phyloP scores from a whole-genome alignment of 805 yeast species.

The Saccharomyces mikatae region DNA sequence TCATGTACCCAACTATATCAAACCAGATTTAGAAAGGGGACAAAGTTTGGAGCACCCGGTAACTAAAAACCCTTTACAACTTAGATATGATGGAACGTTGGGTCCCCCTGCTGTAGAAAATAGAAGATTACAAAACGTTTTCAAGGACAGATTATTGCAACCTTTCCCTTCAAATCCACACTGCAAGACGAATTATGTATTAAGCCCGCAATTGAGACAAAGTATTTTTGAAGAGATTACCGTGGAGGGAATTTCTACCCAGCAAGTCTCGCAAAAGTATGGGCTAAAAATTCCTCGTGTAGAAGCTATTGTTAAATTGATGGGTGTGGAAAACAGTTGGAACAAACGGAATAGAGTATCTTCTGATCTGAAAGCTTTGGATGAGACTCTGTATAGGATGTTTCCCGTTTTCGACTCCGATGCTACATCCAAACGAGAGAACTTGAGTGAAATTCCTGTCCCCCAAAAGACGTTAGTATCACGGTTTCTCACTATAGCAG shows the following conservation, averaged over 20 bases:
- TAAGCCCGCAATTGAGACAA: conserved; percentile 52
- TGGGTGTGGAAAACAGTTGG: conserved; percentile 58
- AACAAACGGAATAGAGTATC: conserved; percentile 43
- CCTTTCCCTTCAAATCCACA: conserved; percentile 78
- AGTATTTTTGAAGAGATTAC: conserved; percentile 51
- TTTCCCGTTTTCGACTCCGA: conserved; percentile 62
- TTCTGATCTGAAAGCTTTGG: conserved; percentile 51
- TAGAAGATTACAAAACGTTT: conserved; percentile 6
- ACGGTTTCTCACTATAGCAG: conserved; percentile 82
- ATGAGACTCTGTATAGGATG: conserved; percentile 61
- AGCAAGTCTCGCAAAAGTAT: conserved; percentile 67
- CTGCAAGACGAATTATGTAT: conserved; percentile 57
- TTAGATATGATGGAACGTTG: conserved; percentile 15
- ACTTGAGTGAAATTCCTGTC: conserved; percentile 88
- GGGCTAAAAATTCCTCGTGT: conserved; percentile 79
- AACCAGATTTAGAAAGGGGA: conserved; percentile 43
- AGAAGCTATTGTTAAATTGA: conserved; percentile 75
- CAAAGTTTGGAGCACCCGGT: conserved; percentile 29
- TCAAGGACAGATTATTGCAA: conserved; percentile 33
- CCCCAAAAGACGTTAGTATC: conserved; percentile 77
- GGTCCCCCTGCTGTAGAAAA: conserved; percentile 8
- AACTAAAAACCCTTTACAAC: conserved; percentile 27
- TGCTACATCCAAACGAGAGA: conserved; percentile 40
- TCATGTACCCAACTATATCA: conserved; percentile 66
- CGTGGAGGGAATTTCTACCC: conserved; percentile 48